These are phyloP conservation scores for Aurantiochytrium sp. DNA, from an alignment of 108 stramenopile genomes.

Conservation along the genomic window DNA sequence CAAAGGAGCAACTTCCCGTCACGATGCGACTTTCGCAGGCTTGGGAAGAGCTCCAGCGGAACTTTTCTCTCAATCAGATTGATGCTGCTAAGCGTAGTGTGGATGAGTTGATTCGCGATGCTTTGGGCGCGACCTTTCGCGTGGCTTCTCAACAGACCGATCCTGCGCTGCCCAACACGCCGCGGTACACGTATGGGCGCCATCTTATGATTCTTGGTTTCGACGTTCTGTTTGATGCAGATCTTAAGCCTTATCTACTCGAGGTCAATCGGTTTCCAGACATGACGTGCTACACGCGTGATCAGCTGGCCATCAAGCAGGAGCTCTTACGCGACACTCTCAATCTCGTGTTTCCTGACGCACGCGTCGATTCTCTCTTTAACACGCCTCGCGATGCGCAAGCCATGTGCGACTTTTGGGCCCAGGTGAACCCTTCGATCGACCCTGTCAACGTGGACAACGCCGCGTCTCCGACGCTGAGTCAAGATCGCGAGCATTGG, in stretches of 20 bases:
- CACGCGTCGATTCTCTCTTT: not conserved
- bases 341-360: not conserved
- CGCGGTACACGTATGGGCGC: not conserved
- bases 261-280: not conserved
- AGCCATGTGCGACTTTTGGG: not conserved
- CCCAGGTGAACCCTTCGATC: not conserved
- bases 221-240: not conserved
- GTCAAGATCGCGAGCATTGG: not conserved
- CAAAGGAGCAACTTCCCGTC: not conserved
- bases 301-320: slow-evolving; percentile 9
- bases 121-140: not conserved
- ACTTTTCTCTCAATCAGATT: not conserved
- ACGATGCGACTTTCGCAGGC: not conserved
- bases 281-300: not conserved
- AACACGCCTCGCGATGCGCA: not conserved
- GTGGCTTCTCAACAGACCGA: not conserved
- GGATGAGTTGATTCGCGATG: not conserved
- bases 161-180: not conserved
- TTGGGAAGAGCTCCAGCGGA: not conserved
- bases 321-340: not conserved
- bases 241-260: not conserved
- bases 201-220: not conserved
- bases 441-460: not conserved
- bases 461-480: not conserved
- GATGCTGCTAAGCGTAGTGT: not conserved